These are phyloP conservation scores for Fistulina hepatica DNA, from an alignment of 1,284 basidiomycete species.

Conservation along the genomic window DNA sequence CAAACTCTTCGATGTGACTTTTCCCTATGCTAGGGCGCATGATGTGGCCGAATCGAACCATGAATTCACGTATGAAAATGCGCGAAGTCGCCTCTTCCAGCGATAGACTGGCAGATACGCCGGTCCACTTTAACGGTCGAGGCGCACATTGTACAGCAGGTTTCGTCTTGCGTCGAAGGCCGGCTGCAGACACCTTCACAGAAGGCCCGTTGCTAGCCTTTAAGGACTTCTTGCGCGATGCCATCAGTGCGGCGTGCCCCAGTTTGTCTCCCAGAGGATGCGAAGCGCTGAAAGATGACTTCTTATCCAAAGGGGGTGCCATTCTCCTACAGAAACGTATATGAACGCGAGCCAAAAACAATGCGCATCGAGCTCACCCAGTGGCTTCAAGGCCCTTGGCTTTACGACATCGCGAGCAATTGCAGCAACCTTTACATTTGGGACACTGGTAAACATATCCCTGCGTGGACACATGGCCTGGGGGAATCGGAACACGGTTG, in stretches of 20 bases:
- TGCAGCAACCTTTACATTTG: conserved; percentile 52
- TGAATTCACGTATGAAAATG: conserved; percentile 63
- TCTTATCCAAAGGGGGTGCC: conserved; percentile 10
- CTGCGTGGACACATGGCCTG: neutral
- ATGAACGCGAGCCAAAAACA: neutral
- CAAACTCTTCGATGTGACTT: conserved; percentile 51
- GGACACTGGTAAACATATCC: conserved; percentile 42
- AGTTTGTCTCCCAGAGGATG: conserved; percentile 8
- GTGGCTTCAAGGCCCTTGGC: conserved; percentile 45
- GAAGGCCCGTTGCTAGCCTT: conserved; percentile 6
- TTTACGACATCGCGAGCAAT: conserved; percentile 54
- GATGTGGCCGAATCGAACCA: conserved; percentile 46
- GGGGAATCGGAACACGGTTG: conserved; percentile 15
- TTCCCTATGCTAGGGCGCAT: conserved; percentile 40
- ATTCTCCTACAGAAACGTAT: conserved; percentile 10
- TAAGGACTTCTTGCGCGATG: conserved; percentile 1
- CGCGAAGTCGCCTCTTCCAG: conserved; percentile 43
- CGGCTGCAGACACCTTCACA: conserved; percentile 15
- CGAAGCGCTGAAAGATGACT: neutral
- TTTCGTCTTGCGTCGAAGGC: conserved; percentile 14
- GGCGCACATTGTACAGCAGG: conserved; percentile 18
- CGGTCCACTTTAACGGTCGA: conserved; percentile 38
- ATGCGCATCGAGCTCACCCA: conserved; percentile 31
- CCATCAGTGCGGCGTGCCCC: conserved; percentile 12
- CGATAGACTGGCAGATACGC: conserved; percentile 33